phyloP scores from a whole-genome alignment of 2,329 filamentous ascomycete genomes.

The Tolypocladium cylindrosporum region DNA sequence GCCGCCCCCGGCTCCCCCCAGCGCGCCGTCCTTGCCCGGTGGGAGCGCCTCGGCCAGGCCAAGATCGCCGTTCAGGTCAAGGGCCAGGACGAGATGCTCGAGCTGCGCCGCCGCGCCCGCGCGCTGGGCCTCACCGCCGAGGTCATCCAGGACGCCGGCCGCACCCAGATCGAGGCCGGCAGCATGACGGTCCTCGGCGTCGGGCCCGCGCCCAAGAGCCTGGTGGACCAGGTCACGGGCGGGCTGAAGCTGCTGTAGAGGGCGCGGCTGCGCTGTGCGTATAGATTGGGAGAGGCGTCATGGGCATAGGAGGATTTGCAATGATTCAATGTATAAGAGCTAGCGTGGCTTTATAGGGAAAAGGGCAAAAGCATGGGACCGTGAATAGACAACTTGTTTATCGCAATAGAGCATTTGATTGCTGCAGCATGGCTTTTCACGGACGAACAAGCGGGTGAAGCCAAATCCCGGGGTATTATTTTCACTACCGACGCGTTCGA shows the following conservation, averaged over 20 bases:
- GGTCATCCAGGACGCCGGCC: slow-evolving; percentile 88
- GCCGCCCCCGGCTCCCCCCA: slow-evolving; percentile 43
- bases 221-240: slow-evolving; percentile 80
- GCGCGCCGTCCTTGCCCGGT: slow-evolving; percentile 61
- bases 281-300: background rate
- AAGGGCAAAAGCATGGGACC: background rate
- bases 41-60: slow-evolving; percentile 79
- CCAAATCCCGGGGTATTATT: slow-evolving; percentile 9
- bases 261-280: background rate
- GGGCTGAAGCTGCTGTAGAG: slow-evolving; percentile 68
- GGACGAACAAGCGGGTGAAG: background rate
- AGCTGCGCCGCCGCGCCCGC: slow-evolving; percentile 65
- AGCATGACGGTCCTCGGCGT: slow-evolving; percentile 88
- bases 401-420: background rate
- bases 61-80: slow-evolving; percentile 91
- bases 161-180: slow-evolving; percentile 91
- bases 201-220: slow-evolving; percentile 70
- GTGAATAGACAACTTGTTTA: background rate
- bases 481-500: slow-evolving; percentile 2
- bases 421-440: background rate
- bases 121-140: slow-evolving; percentile 79
- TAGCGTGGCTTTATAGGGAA: background rate
- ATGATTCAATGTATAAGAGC: background rate
- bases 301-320: background rate
- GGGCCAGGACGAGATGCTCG: slow-evolving; percentile 71